These are phyloP conservation scores for Coemansia sp. DNA, from an alignment of 192 early-diverging fungal species.

Conservation along the genomic window DNA sequence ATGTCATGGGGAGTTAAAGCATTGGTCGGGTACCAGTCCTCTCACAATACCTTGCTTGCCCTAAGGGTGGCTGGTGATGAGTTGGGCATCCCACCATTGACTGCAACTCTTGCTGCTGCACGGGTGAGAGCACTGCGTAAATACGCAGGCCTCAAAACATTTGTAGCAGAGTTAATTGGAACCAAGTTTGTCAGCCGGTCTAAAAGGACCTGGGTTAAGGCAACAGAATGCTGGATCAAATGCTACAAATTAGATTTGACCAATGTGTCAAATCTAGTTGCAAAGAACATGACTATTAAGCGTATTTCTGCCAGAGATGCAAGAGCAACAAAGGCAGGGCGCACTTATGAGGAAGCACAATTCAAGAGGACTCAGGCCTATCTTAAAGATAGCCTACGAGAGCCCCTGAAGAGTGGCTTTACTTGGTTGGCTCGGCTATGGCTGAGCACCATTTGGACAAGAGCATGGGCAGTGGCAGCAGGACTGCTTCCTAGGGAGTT, in stretches of 20 bases:
- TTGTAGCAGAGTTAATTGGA: background rate
- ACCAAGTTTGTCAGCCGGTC: background rate
- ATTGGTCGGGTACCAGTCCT: background rate
- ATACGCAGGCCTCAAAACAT: constrained; percentile 3
- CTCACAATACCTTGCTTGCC: background rate
- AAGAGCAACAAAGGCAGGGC: background rate
- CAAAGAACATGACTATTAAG: constrained; percentile 2
- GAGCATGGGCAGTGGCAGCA: background rate
- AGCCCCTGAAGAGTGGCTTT: constrained; percentile 2
- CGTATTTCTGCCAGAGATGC: background rate
- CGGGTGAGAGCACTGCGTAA: background rate
- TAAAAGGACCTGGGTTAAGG: background rate
- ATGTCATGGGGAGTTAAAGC: background rate
- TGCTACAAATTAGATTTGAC: background rate
- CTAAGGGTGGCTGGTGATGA: background rate
- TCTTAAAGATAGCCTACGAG: constrained; percentile 2
- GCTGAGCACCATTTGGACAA: background rate
- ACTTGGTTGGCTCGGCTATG: background rate
- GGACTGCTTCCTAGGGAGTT: background rate
- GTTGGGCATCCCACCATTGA: background rate
- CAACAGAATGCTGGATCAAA: constrained; percentile 5
- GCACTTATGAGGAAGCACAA: constrained; percentile 1
- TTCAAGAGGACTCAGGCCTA: background rate
- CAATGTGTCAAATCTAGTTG: background rate
- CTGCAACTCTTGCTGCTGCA: background rate